Conservation (phyloP, 352 stramenopile genomes). For the Globisporangium apiculatum region DNA sequence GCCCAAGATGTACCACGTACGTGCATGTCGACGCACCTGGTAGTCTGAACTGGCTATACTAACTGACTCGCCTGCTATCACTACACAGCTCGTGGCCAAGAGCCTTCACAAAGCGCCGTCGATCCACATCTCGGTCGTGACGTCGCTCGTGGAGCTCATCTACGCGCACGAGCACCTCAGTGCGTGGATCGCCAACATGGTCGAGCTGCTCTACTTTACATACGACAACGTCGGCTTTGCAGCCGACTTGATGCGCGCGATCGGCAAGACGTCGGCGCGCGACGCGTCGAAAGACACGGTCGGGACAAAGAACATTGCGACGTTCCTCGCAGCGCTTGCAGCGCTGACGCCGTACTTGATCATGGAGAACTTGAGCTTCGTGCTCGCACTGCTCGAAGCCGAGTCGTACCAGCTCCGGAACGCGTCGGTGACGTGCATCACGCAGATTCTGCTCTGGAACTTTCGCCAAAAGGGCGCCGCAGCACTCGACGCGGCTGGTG, state of each 20-base stretch:
- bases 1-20: slow-evolving; percentile 61
- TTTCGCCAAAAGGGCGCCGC: slow-evolving; percentile 40
- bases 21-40: neutral
- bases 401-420: slow-evolving; percentile 77
- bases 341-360: slow-evolving; percentile 58
- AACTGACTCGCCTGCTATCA: neutral
- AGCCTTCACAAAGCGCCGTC: slow-evolving; percentile 51
- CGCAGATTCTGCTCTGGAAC: slow-evolving; percentile 71
- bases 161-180: slow-evolving; percentile 69
- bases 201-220: slow-evolving; percentile 49
- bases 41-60: neutral
- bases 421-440: slow-evolving; percentile 64
- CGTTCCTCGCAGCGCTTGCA: slow-evolving; percentile 59
- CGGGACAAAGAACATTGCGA: slow-evolving; percentile 70
- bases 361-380: slow-evolving; percentile 70
- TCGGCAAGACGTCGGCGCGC: slow-evolving; percentile 63
- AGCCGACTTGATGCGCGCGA: slow-evolving; percentile 66
- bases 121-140: slow-evolving; percentile 63
- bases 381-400: slow-evolving; percentile 64
- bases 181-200: slow-evolving; percentile 47
- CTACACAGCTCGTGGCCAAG: slow-evolving; percentile 43
- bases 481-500: slow-evolving; percentile 8
- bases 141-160: slow-evolving; percentile 67
- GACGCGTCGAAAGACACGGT: slow-evolving; percentile 63
- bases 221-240: slow-evolving; percentile 61